Evolutionary conservation across 2,329 filamentous ascomycete genomes (phyloP), one percentile per base, ranked within the genome.

Genomic region (Lachnellula subtilissima): DNA sequence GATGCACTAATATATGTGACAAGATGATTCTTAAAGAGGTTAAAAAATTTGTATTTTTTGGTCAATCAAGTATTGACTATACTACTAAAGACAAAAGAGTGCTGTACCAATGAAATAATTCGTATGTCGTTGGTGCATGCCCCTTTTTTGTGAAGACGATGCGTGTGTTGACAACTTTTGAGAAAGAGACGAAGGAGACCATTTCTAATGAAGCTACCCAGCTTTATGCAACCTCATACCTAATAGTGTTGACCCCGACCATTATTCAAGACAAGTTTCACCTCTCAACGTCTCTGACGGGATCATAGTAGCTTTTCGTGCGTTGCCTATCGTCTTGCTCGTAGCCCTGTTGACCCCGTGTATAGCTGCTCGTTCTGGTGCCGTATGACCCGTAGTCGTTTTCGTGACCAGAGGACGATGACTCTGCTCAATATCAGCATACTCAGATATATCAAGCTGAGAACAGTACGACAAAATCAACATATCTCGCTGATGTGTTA

Each of bases 231-330:
- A 32, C 28, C 9, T 32, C 28, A 32, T 32, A 32, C 11, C 28
- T 3, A 12, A 4, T 11, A 9, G 28, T 46, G 15, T 22, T 3
- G 42, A 19, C 17, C 42, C 11, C n/a, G 42, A 22, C 42, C 19
- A 28, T 28, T 35, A 25, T n/a, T 19, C 36, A 17, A 14, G n/a
- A 9, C 40, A 43, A 25, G 19, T 6, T 23, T 14, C 17, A 14
- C 19, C 43, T 47, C 19, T 25, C 43, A 28, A 14, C 14, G 12
- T 50, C 48, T 50, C 54, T 46, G 15, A 56, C 54, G 1, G 54
- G 54, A 50, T 56, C 54, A 12, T 56, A 56, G 23, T 53, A 56
- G 3, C 15, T 49, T 23, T 53, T 56, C 19, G 43, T 17, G n/a
- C 6, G 15, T 14, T 28, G 9, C 6, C 12, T 11, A 2, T 22